Evolutionary conservation across 148 eudicot species (phyloP).

Genomic region (Chenopodium quinoa): DNA sequence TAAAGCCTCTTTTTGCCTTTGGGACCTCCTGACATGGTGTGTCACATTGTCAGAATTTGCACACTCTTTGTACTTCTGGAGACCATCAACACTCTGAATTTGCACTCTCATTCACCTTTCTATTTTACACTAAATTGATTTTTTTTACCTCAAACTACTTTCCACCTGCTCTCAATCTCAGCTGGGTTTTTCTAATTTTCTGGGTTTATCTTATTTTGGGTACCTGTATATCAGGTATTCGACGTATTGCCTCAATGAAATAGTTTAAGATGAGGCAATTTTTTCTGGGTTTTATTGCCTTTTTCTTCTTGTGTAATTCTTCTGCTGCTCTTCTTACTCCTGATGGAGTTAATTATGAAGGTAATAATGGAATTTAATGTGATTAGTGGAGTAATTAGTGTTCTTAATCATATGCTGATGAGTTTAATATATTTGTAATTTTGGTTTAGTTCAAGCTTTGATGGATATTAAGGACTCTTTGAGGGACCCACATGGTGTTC

Average conservation of each 20-base stretch:
- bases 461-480: slow-evolving; percentile 57
- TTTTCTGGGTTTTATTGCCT: slow-evolving; percentile 33
- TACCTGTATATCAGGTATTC: slow-evolving; percentile 25
- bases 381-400: background rate
- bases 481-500: slow-evolving; percentile 75
- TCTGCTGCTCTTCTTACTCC: slow-evolving; percentile 66
- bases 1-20: slow-evolving; percentile 31
- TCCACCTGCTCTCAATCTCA: slow-evolving; percentile 18
- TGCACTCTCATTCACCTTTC: slow-evolving; percentile 17
- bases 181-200: background rate
- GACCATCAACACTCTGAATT: slow-evolving; percentile 27
- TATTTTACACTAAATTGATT: slow-evolving; percentile 23
- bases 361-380: slow-evolving; percentile 26
- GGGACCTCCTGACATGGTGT: slow-evolving; percentile 37
- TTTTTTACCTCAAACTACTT: slow-evolving; percentile 14
- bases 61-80: slow-evolving; percentile 30
- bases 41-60: slow-evolving; percentile 36
- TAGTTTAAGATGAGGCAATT: slow-evolving; percentile 21
- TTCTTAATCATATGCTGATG: background rate
- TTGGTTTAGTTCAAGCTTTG: slow-evolving; percentile 67
- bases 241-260: slow-evolving; percentile 32
- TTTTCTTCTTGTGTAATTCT: slow-evolving; percentile 42
- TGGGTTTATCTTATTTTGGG: background rate
- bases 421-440: background rate
- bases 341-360: slow-evolving; percentile 91